Base-by-base conservation (phyloP, 1,284 basidiomycete species). In the Lentinus polychrous region DNA sequence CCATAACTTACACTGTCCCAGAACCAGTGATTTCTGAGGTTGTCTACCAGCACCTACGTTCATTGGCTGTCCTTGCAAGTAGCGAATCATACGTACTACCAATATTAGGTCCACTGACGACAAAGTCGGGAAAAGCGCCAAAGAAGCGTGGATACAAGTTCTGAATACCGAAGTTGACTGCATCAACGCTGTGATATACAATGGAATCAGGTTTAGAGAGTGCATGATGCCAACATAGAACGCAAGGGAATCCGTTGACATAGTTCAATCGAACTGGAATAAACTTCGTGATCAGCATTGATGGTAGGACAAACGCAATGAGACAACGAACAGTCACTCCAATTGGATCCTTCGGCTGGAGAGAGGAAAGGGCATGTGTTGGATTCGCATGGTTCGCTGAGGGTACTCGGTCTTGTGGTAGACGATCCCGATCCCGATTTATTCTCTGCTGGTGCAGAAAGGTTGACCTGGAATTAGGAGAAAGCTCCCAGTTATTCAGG, bases 51-150 rank as follows among this genome's bases (percentile, higher is more conserved):
- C n/a, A n/a, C n/a, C n/a, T n/a, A n/a, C n/a, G 7, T 10, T 42
- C n/a, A n/a, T n/a, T n/a, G n/a, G n/a, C n/a, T n/a, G n/a, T n/a
- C n/a, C n/a, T n/a, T n/a, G n/a, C n/a, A n/a, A n/a, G n/a, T n/a
- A n/a, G n/a, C n/a, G n/a, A n/a, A n/a, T n/a, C n/a, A n/a, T n/a
- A 57, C 67, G 63, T 50, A 72, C 71, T 68, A 47, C 74, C 73
- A 12, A 76, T 65, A 54, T 78, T 78, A 1, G 70, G 68, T 1
- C 75, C 76, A 48, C 70, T 69, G 10, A 81, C 65, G 4, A 78
- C 69, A 31, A 81, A 64, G 47, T 78, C 76, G 0, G 77, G 77
- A 20, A 52, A 51, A 14, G 57, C 52, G 2, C 69, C 66, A 51
- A 75, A 73, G 54, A 72, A 68, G 43, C 67, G 56, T 0, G 74